Percentiles rank a stretch among this genome's conserved stretches.
phyloP scores from a whole-genome alignment of 164 flowering plant genomes.

The Vitis amurensis region DNA sequence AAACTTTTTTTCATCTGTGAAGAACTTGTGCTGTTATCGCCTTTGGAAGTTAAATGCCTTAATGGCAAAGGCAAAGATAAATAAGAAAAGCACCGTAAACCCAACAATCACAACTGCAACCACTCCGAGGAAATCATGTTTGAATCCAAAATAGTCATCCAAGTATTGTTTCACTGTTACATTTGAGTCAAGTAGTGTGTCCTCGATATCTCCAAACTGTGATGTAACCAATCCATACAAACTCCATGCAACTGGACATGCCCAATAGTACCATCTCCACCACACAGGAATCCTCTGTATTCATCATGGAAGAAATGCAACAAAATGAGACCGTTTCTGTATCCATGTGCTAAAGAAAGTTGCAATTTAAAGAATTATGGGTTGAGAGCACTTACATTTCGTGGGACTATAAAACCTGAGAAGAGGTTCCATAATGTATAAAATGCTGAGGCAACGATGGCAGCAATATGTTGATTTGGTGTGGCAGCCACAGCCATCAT shows the following conservation, averaged over 20 bases:
- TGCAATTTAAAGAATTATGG: too few relatives aligned
- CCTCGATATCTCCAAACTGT: constrained; percentile 16
- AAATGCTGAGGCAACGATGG: constrained; percentile 27
- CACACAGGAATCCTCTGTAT: constrained; percentile 5
- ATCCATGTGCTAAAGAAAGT: too few relatives aligned
- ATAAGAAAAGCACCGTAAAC: constrained; percentile 20
- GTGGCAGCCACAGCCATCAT: constrained; percentile 61
- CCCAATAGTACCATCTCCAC: not conserved
- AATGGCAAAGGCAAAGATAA: constrained; percentile 28
- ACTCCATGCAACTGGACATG: constrained; percentile 17
- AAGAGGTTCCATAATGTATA: constrained; percentile 44
- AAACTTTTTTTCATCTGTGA: too few relatives aligned
- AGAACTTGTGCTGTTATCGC: constrained; percentile 12
- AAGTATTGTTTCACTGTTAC: constrained; percentile 26
- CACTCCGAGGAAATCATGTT: constrained; percentile 31
- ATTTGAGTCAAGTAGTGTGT: not conserved
- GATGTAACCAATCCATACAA: constrained; percentile 19
- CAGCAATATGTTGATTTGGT: constrained; percentile 45
- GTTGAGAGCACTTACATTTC: constrained; percentile 15
- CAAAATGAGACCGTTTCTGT: too few relatives aligned
- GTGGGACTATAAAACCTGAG: constrained; percentile 38
- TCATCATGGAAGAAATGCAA: not conserved
- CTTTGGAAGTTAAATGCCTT: constrained; percentile 30
- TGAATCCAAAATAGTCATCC: constrained; percentile 22
- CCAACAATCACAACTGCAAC: constrained; percentile 28